These are phyloP conservation scores for Xylariomycetidae sp. DNA, from an alignment of 2,329 filamentous ascomycete genomes.

Conservation along the genomic window DNA sequence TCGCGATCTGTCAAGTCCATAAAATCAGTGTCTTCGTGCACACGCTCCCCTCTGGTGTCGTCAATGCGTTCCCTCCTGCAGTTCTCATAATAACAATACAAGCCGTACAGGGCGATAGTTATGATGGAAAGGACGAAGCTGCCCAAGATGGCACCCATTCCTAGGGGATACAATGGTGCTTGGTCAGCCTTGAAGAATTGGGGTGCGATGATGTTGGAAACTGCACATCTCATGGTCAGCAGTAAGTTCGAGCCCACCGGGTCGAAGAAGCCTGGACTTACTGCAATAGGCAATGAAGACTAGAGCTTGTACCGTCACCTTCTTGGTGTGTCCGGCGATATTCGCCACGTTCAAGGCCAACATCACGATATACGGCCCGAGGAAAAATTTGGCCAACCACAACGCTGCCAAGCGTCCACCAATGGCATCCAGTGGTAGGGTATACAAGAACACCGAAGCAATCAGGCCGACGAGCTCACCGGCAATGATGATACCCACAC, in stretches of 20 bases:
- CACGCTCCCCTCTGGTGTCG: conserved; percentile 2
- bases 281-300: conserved; percentile 31
- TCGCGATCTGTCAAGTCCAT: conserved; percentile 30
- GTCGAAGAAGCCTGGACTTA: not conserved
- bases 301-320: conserved; percentile 40
- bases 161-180: conserved; percentile 28
- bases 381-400: conserved; percentile 9
- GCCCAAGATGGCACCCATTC: conserved; percentile 21
- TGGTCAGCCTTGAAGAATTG: conserved; percentile 32
- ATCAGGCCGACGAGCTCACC: conserved; percentile 9
- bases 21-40: conserved; percentile 26
- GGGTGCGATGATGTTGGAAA: conserved; percentile 34
- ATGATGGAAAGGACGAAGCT: conserved; percentile 22
- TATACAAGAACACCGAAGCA: conserved; percentile 6
- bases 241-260: not conserved
- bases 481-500: conserved; percentile 6
- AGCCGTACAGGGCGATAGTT: conserved; percentile 24
- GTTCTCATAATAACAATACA: conserved; percentile 27
- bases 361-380: conserved; percentile 8
- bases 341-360: conserved; percentile 10
- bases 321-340: conserved; percentile 44
- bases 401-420: conserved; percentile 4
- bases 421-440: conserved; percentile 1
- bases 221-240: not conserved
- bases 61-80: conserved; percentile 19